Conservation (phyloP, 139 green algal species). For the Volvox africanus region DNA sequence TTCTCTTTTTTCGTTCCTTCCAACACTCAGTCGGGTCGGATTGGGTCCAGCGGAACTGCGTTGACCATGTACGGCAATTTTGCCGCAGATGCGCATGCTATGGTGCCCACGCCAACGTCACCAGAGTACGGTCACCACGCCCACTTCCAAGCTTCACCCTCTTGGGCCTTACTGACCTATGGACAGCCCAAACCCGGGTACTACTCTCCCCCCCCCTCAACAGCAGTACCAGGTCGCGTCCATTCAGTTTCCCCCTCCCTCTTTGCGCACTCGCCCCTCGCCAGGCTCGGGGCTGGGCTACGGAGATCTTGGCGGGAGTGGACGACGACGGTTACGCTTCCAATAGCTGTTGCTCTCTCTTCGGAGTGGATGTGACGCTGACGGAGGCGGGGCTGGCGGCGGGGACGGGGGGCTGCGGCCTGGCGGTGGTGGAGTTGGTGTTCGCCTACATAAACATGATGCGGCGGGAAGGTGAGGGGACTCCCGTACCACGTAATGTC, state of each 20-base stretch:
- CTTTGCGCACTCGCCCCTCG: neutral
- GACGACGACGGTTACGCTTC: conserved; percentile 72
- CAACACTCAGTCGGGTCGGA: no score
- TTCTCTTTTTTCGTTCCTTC: no score
- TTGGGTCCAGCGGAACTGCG: no score
- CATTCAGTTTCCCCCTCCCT: neutral
- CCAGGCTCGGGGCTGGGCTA: conserved; percentile 82
- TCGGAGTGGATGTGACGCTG: conserved; percentile 77
- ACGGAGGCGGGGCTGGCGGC: conserved; percentile 87
- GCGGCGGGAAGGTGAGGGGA: conserved; percentile 56
- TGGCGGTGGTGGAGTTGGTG: conserved; percentile 77
- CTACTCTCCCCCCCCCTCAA: neutral
- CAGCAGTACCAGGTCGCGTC: no score
- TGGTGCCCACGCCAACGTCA: no score
- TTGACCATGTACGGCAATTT: no score
- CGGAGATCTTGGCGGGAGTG: conserved; percentile 88
- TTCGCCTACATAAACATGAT: conserved; percentile 93
- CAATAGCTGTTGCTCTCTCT: conserved; percentile 82
- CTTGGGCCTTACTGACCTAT: neutral
- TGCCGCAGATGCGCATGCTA: no score
- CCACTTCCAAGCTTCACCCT: neutral
- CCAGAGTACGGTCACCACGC: no score
- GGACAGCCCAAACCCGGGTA: neutral
- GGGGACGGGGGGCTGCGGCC: conserved; percentile 72
- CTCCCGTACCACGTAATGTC: no score